Evolutionary conservation across 2,329 filamentous ascomycete genomes (phyloP), one percentile per base, ranked within the genome.

Genomic region (Tolypocladium guangdongense): DNA sequence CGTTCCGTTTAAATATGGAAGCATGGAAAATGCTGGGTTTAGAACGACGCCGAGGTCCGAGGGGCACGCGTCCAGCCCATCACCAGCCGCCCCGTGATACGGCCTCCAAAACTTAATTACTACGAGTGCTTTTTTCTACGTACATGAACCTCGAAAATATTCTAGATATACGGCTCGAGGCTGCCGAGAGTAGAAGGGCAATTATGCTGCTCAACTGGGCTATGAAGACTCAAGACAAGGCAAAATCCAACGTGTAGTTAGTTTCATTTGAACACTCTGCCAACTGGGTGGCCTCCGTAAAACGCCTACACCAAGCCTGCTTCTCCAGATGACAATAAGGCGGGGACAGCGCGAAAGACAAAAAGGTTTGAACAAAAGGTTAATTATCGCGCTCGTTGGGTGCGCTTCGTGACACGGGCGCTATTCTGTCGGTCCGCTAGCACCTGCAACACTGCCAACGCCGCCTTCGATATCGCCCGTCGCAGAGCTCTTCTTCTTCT

Each of bases 401-500:
- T 7, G 27, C 18, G 43, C 43, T 12, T 20, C 18, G 30, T 32
- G 14, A 3, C 4, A 33, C n/a, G 27, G 11, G 27, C 43, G 43
- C 5, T 47, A 47, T 33, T 32, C 16, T 33, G 4, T 7, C 18
- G 10, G 27, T 33, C 43, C 18, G 3, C 18, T 2, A 11, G 8
- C 43, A 5, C 33, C 43, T 32, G 33, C 35, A 10, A 47, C 48
- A 14, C 16, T 24, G 14, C 16, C 39, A 12, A 22, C 18, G 8
- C n/a, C 16, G 7, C 18, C 32, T 8, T 33, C 36, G 27, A 35
- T 35, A 20, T 27, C 37, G 37, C 56, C 46, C 37, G 57, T 56
- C 49, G 57, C 55, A 46, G 63, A 62, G 33, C 58, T 61, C 48
- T 58, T 59, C 54, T 61, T 68, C 56, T 70, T 68, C 53, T 62